Evolutionary conservation across 352 stramenopile genomes (phyloP).

Genomic region (Blastocystis sp.): DNA sequence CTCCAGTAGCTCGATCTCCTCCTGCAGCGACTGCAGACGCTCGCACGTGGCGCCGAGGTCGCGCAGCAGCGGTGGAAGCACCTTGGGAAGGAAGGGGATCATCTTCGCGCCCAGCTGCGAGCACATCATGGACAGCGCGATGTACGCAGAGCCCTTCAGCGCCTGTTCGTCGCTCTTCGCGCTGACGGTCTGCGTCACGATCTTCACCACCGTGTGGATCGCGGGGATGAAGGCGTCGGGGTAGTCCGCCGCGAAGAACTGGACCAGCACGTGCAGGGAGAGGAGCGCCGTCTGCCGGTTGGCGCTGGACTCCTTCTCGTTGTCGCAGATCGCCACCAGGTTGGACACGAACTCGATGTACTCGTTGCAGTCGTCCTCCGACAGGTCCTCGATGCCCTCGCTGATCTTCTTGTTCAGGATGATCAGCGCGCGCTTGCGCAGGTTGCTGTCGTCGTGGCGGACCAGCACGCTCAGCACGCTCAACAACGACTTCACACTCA

Average conservation of each 20-base stretch:
- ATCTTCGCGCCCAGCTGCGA: conserved; percentile 53
- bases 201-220: conserved; percentile 27
- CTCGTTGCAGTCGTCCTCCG: background rate
- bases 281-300: conserved; percentile 65
- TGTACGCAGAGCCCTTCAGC: conserved; percentile 65
- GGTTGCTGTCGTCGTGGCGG: conserved; percentile 25
- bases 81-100: conserved; percentile 35
- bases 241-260: conserved; percentile 45
- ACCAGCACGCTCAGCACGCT: conserved; percentile 53
- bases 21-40: background rate
- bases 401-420: conserved; percentile 72
- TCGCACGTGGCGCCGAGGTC: background rate
- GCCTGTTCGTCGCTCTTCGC: background rate
- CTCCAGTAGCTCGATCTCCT: conserved; percentile 3
- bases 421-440: conserved; percentile 59
- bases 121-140: conserved; percentile 41
- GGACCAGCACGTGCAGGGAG: conserved; percentile 60
- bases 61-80: conserved; percentile 29
- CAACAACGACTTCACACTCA: conserved; percentile 28
- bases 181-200: conserved; percentile 2
- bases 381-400: conserved; percentile 9
- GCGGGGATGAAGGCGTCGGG: conserved; percentile 24
- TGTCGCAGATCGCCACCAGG: conserved; percentile 14
- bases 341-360: conserved; percentile 50
- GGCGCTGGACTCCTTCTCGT: background rate